Conservation (phyloP, 2,329 filamentous ascomycete genomes). For the Penicillium paneum region DNA sequence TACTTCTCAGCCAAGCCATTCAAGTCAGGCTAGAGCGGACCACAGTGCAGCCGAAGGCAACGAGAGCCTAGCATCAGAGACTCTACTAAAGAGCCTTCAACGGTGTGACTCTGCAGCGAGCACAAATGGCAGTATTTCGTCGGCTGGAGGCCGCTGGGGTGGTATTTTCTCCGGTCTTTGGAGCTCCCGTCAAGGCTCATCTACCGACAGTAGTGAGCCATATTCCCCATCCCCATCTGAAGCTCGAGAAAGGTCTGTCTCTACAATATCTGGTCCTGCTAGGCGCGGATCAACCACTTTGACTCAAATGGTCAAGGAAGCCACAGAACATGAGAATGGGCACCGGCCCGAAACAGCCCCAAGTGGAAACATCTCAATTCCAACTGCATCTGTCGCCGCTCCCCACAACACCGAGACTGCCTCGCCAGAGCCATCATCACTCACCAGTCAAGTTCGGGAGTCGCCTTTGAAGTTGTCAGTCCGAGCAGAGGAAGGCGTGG, state of each 20-base stretch:
- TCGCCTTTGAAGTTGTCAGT: constrained; percentile 53
- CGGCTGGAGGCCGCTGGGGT: constrained; percentile 52
- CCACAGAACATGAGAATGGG: constrained; percentile 19
- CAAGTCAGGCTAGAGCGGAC: constrained; percentile 26
- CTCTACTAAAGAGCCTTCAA: constrained; percentile 53
- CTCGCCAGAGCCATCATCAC: constrained; percentile 28
- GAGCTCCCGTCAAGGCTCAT: constrained; percentile 50
- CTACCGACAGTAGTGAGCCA: constrained; percentile 38
- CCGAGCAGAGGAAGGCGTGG: constrained; percentile 58
- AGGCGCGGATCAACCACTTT: constrained; percentile 29
- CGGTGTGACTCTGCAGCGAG: constrained; percentile 50
- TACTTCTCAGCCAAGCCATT: constrained; percentile 40
- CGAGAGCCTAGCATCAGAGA: constrained; percentile 53
- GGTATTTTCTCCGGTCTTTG: constrained; percentile 57
- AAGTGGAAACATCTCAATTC: constrained; percentile 38
- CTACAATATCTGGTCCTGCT: constrained; percentile 24
- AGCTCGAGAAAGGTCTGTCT: constrained; percentile 29
- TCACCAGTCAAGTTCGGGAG: constrained; percentile 37
- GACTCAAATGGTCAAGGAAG: constrained; percentile 37
- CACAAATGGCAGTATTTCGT: constrained; percentile 47
- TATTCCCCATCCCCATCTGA: constrained; percentile 20
- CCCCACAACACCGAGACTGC: constrained; percentile 22
- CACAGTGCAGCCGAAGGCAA: constrained; percentile 27
- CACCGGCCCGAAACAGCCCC: constrained; percentile 21
- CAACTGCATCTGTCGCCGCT: constrained; percentile 21